Evolutionary conservation across 257 asterid genomes (phyloP), one percentile per base, ranked within the genome.

Genomic region (Plantago major): DNA sequence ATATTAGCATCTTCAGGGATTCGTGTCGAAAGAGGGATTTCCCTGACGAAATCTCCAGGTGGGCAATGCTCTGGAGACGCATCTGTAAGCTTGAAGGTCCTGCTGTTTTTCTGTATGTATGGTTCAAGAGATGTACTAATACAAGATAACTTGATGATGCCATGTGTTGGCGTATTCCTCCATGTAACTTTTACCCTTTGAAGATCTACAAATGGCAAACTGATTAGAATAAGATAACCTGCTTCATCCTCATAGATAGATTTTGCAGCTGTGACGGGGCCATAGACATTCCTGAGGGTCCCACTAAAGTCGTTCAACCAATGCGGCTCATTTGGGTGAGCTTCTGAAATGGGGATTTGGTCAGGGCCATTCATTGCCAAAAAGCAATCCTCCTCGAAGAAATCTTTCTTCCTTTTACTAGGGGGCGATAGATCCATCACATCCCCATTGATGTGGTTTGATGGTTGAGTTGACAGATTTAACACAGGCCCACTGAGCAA

Each of bases 1-100:
- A 88, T 85, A 18, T 77, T 82, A 10, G 94, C 98, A 54, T 85
- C 96, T 80, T 90, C 96, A 3, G 98, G 98, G 7, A 91, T 91
- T 7, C 98, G 80, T 38, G 95, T 88, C 8, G 94, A 76, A 8
- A 91, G 96, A 7, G 82, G 84, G 19, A 91, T 85, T 62, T 91
- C 98, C 37, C 98, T 64, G 4, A 91, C 79, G 44, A 91, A 91
- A 64, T 91, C 98, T 22, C 98, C 98, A 0, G 96, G 88, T 1
- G 96, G 98, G 73, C 98, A 88, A 79, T 91, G 98, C 70, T 91
- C 98, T 0, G 98, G 72, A 16, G 85, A 78, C 3, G 75, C 58
- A 67, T 88, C 95, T 0, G 84, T 72, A 10, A 90, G 89, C 79
- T 81, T 88, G 77, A 88, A 87, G 18, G 82, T 88, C 78, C 98